Base-by-base conservation (phyloP, 2,329 filamentous ascomycete species). In the Trichoderma polysporum region DNA sequence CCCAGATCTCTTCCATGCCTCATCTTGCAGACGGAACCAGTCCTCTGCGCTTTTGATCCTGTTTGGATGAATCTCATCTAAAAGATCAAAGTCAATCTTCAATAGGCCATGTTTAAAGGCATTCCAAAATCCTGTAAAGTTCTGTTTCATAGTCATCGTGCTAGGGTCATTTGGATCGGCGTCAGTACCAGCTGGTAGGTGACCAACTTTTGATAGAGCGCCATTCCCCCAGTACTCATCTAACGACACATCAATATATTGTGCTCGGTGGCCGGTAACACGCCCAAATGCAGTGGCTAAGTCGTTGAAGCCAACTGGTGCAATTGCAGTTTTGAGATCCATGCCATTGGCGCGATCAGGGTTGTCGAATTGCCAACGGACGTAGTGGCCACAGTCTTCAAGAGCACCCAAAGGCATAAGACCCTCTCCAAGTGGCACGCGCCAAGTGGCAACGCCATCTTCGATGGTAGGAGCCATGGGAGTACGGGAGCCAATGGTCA, bases 301-400 rank as follows among this genome's bases (percentile, higher is more conserved):
- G 13, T 60, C 57, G 2, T 37, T 37, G 31, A 49, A 49, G 13
- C 17, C 17, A 10, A 35, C 35, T 9, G 19, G 41, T 15, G 45
- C 29, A 35, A 50, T 37, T 9, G 41, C 57, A 27, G 57, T 60
- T 37, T 25, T n/a, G 13, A 60, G 57, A 22, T 60, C 27, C 41
- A 60, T 17, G 4, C 57, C 41, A 9, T 12, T 35, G 15, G 41
- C 29, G n/a, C 57, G 57, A 19, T 50, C 29, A 37, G 41, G 57
- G 29, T 50, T 60, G 33, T 60, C 57, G 13, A 60, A 60, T 27
- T 47, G 57, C 57, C 41, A 60, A 29, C 39, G 57, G 19, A 60
- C 39, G 15, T 60, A 60, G 29, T 49, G 31, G 15, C 39, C 39
- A 13, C 57, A 60, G 19, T 49, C 57, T 4, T 60, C 57, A 19